phyloP scores from a whole-genome alignment of 1,139 yeast species.

The Hemisphaericaspora subhashii region DNA sequence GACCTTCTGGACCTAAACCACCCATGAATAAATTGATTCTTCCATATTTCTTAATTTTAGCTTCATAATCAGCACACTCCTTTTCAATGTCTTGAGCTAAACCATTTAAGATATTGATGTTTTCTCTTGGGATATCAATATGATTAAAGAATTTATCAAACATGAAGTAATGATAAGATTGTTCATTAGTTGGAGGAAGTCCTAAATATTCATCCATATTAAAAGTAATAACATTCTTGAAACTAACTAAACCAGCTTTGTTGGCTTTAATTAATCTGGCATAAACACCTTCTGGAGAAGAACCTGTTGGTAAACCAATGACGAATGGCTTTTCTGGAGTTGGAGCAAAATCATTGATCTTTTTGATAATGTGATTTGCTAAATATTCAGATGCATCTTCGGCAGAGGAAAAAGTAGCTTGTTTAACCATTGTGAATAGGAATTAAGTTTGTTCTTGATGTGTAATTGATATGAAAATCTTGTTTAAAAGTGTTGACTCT shows the following conservation, averaged over 20 bases:
- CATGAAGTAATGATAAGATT: slow-evolving; percentile 65
- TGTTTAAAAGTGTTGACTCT: too few species aligned
- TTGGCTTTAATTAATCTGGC: slow-evolving; percentile 47
- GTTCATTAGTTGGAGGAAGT: slow-evolving; percentile 47
- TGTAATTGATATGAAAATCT: neutral
- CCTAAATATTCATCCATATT: slow-evolving; percentile 66
- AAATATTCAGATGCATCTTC: slow-evolving; percentile 51
- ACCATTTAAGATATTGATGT: slow-evolving; percentile 59
- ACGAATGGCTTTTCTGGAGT: slow-evolving; percentile 53
- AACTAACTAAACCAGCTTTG: slow-evolving; percentile 45
- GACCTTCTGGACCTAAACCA: slow-evolving; percentile 67
- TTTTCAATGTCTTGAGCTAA: slow-evolving; percentile 43
- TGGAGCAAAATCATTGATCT: slow-evolving; percentile 49
- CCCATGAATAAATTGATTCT: slow-evolving; percentile 59
- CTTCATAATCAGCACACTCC: slow-evolving; percentile 55
- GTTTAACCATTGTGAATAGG: slow-evolving; percentile 27
- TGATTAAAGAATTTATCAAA: slow-evolving; percentile 58
- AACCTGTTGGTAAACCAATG: slow-evolving; percentile 65
- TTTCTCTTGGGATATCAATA: slow-evolving; percentile 53
- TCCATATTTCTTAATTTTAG: slow-evolving; percentile 49
- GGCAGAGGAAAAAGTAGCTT: slow-evolving; percentile 37
- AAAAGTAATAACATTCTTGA: slow-evolving; percentile 58
- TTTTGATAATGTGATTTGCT: slow-evolving; percentile 48
- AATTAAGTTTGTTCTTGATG: neutral
- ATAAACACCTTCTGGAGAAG: slow-evolving; percentile 63